Conservation (phyloP, 306 rosid genomes). For the Abrus precatorius region DNA sequence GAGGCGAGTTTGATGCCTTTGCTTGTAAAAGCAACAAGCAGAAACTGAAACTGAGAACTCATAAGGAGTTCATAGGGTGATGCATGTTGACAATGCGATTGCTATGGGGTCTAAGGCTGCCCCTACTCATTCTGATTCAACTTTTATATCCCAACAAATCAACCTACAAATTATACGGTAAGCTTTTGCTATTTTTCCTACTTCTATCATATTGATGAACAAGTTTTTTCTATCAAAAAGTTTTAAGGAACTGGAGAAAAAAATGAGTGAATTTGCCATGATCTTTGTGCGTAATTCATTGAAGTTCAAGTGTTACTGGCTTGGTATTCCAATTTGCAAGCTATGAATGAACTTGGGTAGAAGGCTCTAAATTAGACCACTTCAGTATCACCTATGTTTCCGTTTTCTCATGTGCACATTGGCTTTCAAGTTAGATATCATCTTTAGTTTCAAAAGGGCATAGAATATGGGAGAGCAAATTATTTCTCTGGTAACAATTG, state of each 20-base stretch:
- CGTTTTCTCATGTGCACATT: slow-evolving; percentile 20
- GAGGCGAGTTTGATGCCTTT: slow-evolving; percentile 12
- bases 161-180: slow-evolving; percentile 57
- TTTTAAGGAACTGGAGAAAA: background rate
- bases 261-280: background rate
- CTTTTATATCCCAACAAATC: slow-evolving; percentile 57
- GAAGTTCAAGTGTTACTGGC: background rate
- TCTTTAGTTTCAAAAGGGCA: slow-evolving; percentile 2
- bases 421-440: background rate
- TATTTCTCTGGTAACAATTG: background rate
- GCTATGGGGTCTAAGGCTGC: slow-evolving; percentile 63
- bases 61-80: slow-evolving; percentile 55
- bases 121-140: slow-evolving; percentile 64
- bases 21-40: background rate
- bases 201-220: slow-evolving; percentile 2
- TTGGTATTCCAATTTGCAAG: slow-evolving; percentile 19
- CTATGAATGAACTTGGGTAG: slow-evolving; percentile 21
- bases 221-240: background rate
- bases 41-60: slow-evolving; percentile 25
- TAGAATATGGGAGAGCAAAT: background rate
- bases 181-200: slow-evolving; percentile 32
- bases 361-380: background rate
- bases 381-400: background rate
- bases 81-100: slow-evolving; percentile 66
- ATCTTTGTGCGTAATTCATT: slow-evolving; percentile 13